Evolutionary conservation across 208 protist species (phyloP).

Genomic region (Acanthamoeba rhysodes): DNA sequence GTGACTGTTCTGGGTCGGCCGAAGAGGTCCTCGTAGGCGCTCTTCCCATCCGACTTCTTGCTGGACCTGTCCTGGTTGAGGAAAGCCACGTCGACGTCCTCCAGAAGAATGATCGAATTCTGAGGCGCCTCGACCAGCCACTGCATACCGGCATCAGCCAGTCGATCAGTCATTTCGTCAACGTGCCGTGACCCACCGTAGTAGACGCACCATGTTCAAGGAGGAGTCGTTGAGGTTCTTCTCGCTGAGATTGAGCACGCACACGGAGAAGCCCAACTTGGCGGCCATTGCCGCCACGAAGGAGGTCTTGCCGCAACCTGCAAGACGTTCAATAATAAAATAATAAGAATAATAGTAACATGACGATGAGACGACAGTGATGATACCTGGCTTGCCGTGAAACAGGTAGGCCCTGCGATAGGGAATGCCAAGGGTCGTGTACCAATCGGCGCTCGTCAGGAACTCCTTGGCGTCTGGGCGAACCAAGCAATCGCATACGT

Average conservation of each 20-base stretch:
- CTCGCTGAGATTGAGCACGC: constrained; percentile 89
- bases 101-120: constrained; percentile 63
- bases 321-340: too few species aligned
- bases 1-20: constrained; percentile 16
- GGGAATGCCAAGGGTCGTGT: constrained; percentile 95
- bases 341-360: too few species aligned
- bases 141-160: background rate
- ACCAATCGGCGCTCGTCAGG: constrained; percentile 93
- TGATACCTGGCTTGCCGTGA: constrained; percentile 94
- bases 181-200: too few species aligned
- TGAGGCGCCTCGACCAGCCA: constrained; percentile 69
- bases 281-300: constrained; percentile 96
- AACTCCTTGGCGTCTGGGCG: constrained; percentile 92
- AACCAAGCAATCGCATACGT: background rate
- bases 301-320: constrained; percentile 97
- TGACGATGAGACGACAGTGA: too few species aligned
- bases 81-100: constrained; percentile 70
- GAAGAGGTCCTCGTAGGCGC: constrained; percentile 25
- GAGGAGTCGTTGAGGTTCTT: constrained; percentile 62
- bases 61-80: constrained; percentile 51
- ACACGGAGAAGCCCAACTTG: constrained; percentile 95
- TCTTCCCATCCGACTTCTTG: background rate
- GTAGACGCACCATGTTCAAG: constrained; percentile 30
- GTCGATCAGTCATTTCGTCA: background rate
- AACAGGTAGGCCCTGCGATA: constrained; percentile 97